Percentiles rank a stretch among this genome's conserved stretches.
phyloP scores from a whole-genome alignment of 768 basidiomycete genomes.

The Suillus occidentalis region DNA sequence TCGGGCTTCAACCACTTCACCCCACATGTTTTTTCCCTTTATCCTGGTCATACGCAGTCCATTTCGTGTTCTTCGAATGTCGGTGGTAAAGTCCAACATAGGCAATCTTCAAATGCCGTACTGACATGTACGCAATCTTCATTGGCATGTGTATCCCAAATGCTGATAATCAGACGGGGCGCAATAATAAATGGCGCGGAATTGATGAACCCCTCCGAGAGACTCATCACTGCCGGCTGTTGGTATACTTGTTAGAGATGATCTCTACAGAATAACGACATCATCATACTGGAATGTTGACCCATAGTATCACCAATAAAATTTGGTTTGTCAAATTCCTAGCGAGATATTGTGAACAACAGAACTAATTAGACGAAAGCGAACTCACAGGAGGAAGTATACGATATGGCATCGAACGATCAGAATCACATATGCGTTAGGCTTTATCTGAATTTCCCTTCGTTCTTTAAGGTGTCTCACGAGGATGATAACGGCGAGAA shows the following conservation, averaged over 20 bases:
- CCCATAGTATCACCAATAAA: not conserved
- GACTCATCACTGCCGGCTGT: not conserved
- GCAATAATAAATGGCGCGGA: not conserved
- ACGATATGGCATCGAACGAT: not conserved
- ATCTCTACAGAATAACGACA: not conserved
- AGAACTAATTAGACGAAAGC: not conserved
- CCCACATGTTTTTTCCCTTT: not conserved
- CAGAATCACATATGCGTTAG: not conserved
- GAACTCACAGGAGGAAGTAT: not conserved
- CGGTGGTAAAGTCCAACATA: not conserved
- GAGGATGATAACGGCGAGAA: not conserved
- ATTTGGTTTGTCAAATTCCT: not conserved
- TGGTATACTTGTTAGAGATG: not conserved
- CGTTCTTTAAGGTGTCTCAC: slow-evolving; percentile 1
- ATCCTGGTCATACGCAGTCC: not conserved
- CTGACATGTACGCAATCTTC: not conserved
- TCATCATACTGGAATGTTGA: not conserved
- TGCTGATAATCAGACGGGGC: not conserved
- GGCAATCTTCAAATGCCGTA: not conserved
- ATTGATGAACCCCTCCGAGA: not conserved
- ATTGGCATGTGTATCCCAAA: not conserved
- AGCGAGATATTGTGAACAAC: not conserved
- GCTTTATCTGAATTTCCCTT: not conserved
- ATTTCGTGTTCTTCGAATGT: not conserved
- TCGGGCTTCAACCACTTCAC: not conserved